Conservation (phyloP, 177 flowering plant genomes). For the Vitis hybrid region DNA sequence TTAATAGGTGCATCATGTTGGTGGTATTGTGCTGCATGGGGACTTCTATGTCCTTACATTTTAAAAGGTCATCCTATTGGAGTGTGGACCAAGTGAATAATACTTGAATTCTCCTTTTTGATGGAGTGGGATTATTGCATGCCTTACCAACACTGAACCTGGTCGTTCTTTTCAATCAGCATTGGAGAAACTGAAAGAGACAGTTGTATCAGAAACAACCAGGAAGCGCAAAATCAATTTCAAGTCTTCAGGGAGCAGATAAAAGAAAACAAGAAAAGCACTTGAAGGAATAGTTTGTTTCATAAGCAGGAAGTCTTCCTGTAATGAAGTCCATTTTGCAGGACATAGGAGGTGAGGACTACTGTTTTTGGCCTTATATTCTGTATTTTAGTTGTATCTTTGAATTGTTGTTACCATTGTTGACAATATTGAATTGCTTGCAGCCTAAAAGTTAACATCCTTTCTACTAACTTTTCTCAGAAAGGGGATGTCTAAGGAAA, state of each 20-base stretch:
- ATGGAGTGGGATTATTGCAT: neutral
- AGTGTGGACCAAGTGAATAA: neutral
- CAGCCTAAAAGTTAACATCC: neutral
- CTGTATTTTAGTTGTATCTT: neutral
- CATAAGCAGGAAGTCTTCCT: neutral
- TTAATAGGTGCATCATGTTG: too few relatives aligned
- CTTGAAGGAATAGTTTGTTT: conserved; percentile 9
- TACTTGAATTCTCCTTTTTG: neutral
- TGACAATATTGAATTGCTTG: neutral
- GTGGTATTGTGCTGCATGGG: too few relatives aligned
- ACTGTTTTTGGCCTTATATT: neutral
- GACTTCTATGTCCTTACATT: too few relatives aligned
- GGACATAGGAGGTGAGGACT: neutral
- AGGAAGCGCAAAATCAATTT: conserved; percentile 32
- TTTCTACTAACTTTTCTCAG: neutral
- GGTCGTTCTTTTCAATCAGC: conserved; percentile 32
- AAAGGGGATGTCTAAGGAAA: neutral
- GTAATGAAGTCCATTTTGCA: neutral
- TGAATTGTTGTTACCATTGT: neutral
- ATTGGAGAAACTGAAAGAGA: conserved; percentile 62
- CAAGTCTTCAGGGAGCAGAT: conserved; percentile 23
- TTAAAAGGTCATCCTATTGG: too few relatives aligned
- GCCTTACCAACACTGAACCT: neutral
- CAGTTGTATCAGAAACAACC: conserved; percentile 46
- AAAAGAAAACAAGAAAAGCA: conserved; percentile 15